These are phyloP conservation scores for Phaeosphaeria sp. DNA, from an alignment of 2,329 filamentous ascomycete genomes.

Conservation along the genomic window DNA sequence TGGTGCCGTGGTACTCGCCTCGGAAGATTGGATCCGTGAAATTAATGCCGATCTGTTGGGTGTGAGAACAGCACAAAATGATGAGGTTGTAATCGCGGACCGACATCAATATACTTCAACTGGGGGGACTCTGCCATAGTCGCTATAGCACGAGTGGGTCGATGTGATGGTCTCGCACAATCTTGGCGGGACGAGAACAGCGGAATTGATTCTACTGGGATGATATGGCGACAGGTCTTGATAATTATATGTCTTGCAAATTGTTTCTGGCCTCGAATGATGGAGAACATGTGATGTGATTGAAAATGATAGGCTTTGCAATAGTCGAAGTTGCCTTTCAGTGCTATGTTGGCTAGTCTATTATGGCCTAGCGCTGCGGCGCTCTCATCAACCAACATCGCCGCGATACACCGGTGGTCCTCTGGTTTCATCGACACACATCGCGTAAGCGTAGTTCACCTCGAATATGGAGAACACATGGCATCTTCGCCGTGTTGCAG, in stretches of 20 bases:
- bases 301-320: background rate
- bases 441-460: background rate
- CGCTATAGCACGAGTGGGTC: background rate
- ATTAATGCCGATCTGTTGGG: conserved; percentile 82
- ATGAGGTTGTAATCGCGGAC: conserved; percentile 33
- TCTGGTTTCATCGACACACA: background rate
- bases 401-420: background rate
- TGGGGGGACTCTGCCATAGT: conserved; percentile 19
- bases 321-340: conserved; percentile 2
- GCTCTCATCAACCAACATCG: background rate
- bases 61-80: conserved; percentile 14
- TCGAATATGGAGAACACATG: conserved; percentile 73
- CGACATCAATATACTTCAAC: conserved; percentile 53
- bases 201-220: background rate
- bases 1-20: conserved; percentile 81
- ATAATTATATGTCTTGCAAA: too few relatives aligned
- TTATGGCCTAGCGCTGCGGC: background rate
- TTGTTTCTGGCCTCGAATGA: background rate
- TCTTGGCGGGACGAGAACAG: background rate
- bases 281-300: conserved; percentile 14
- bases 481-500: conserved; percentile 84
- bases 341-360: conserved; percentile 1
- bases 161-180: background rate
- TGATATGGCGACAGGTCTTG: background rate
- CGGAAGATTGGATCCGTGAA: conserved; percentile 90